Base-by-base conservation (phyloP, 2,329 filamentous ascomycete species). In the Xylariaceae sp. region DNA sequence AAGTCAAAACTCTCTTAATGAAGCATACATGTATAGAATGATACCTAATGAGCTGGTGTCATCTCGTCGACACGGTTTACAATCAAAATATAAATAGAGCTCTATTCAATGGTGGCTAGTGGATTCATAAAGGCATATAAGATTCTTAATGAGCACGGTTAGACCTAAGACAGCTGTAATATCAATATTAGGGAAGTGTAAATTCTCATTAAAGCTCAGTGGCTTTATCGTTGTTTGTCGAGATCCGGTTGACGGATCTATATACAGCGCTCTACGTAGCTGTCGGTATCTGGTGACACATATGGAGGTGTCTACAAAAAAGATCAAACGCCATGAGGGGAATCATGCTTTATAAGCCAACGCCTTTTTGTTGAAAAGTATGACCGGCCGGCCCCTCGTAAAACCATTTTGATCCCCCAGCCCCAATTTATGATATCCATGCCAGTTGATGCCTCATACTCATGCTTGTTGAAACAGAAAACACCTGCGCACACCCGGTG, bases 261-360 rank as follows among this genome's bases (percentile, higher is more conserved):
- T 45, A 53, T 56, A 62, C 60, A 64, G 48, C 58, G 56, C 55
- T 61, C 56, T 59, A 58, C 50, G 57, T 63, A 62, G 53, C 53
- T 59, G 44, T 61, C 47, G 50, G 49, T 62, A 61, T 61, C 53
- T 64, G 50, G 57, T 50, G 59, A 53, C 63, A 59, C 59, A 50
- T 57, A 50, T 58, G 45, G 46, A 52, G 42, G 48, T 58, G 61
- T 58, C 59, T 60, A 58, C 47, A 57, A 53, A 62, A 66, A 61
- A 61, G 45, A 63, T 60, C 65, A 64, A 70, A 70, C 68, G 68
- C 68, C 65, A 65, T 69, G 68, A 70, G 69, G 69, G 69, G 69
- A 71, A 71, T 71, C 69, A 71, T 71, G 67, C 67, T 67, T 66
- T 57, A 64, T 64, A 65, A 68, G 68, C 68, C 68, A 70, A 71